phyloP scores from a whole-genome alignment of 106 monocot species.

The Chionographis japonica region DNA sequence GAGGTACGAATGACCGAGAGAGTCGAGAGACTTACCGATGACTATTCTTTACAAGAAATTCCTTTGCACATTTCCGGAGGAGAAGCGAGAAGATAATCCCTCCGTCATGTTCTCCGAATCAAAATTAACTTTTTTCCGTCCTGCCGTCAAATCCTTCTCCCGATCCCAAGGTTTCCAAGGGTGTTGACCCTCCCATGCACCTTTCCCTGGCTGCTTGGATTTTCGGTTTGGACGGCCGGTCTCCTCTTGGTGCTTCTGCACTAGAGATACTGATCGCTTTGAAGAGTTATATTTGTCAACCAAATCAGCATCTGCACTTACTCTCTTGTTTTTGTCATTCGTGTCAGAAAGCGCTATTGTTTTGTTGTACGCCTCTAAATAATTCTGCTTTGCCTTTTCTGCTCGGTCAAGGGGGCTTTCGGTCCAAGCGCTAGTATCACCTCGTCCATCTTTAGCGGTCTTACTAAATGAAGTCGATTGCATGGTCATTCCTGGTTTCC shows the following conservation, averaged over 20 bases:
- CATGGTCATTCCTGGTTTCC: slow-evolving; percentile 75
- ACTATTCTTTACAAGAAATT: slow-evolving; percentile 54
- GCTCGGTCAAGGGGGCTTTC: slow-evolving; percentile 83
- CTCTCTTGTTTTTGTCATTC: slow-evolving; percentile 31
- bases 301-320: slow-evolving; percentile 46
- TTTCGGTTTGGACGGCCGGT: slow-evolving; percentile 21
- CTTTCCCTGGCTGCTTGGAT: slow-evolving; percentile 30
- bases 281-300: slow-evolving; percentile 82
- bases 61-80: slow-evolving; percentile 57
- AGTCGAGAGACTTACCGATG: too few species aligned
- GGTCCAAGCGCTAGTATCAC: slow-evolving; percentile 89
- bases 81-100: slow-evolving; percentile 77
- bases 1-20: too few species aligned
- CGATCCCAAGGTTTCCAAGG: slow-evolving; percentile 98
- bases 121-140: slow-evolving; percentile 58
- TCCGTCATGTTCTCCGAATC: slow-evolving; percentile 60
- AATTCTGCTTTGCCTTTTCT: slow-evolving; percentile 75
- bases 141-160: slow-evolving; percentile 83
- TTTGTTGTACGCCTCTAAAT: slow-evolving; percentile 81
- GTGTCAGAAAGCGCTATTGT: slow-evolving; percentile 48
- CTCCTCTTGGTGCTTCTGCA: slow-evolving; percentile 77
- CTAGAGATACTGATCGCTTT: slow-evolving; percentile 56
- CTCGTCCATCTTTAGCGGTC: slow-evolving; percentile 75
- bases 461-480: slow-evolving; percentile 85
- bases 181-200: slow-evolving; percentile 80